Percentiles rank a stretch among this genome's conserved stretches.
Evolutionary conservation across 345 rosid genomes (phyloP).

Genomic region (Erysimum cheiranthoides): DNA sequence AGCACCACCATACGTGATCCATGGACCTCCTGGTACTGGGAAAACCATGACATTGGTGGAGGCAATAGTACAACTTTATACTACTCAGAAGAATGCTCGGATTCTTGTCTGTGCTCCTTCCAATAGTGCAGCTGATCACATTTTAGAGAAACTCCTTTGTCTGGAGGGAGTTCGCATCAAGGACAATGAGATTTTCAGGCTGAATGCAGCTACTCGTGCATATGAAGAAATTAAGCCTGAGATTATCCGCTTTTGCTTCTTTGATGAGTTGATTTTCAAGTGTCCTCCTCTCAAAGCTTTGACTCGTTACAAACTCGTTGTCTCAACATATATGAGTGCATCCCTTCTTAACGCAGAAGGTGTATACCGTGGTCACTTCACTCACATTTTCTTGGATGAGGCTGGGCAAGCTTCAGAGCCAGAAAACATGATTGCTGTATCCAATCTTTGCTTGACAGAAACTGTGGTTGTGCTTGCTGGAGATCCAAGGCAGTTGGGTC

Average conservation of each 20-base stretch:
- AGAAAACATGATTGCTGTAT: conserved; percentile 81
- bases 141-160: conserved; percentile 66
- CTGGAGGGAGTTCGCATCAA: conserved; percentile 55
- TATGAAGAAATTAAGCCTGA: conserved; percentile 72
- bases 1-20: conserved; percentile 82
- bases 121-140: conserved; percentile 89
- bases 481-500: conserved; percentile 97
- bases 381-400: conserved; percentile 92
- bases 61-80: conserved; percentile 78
- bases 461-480: conserved; percentile 97
- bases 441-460: conserved; percentile 60
- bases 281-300: conserved; percentile 76
- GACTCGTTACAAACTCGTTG: conserved; percentile 57
- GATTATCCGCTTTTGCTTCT: conserved; percentile 68
- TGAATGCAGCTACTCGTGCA: conserved; percentile 80
- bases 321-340: conserved; percentile 89
- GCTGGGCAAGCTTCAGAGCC: conserved; percentile 99
- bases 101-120: conserved; percentile 93
- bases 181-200: conserved; percentile 74
- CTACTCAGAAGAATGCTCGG: conserved; percentile 48
- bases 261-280: conserved; percentile 64
- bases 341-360: conserved; percentile 82
- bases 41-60: conserved; percentile 89
- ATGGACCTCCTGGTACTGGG: conserved; percentile 98
- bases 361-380: conserved; percentile 74